Evolutionary conservation across 2,329 filamentous ascomycete genomes (phyloP).

Genomic region (Cladobotryum mycophilum): DNA sequence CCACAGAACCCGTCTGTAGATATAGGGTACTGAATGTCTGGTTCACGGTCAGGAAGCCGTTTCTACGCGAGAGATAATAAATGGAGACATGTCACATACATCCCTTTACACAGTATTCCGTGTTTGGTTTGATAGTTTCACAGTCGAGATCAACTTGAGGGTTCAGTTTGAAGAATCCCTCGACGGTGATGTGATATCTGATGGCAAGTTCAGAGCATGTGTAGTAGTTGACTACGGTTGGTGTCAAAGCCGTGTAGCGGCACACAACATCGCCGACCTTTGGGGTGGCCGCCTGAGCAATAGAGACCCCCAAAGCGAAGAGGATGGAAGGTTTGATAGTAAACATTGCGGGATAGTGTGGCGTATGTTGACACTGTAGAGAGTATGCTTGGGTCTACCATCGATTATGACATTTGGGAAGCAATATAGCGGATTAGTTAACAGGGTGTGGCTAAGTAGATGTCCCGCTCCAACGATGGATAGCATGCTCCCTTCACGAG

Average conservation of each 20-base stretch:
- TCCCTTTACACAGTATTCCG: slow-evolving; percentile 23
- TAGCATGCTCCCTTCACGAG: no score
- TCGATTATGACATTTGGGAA: no score
- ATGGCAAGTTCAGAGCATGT: slow-evolving; percentile 19
- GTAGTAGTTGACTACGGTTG: slow-evolving; percentile 20
- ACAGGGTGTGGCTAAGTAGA: no score
- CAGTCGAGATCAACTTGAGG: slow-evolving; percentile 22
- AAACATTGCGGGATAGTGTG: no score
- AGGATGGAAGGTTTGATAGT: no score
- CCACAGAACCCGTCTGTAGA: slow-evolving; percentile 25
- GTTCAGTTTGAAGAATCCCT: slow-evolving; percentile 23
- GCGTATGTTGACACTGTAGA: no score
- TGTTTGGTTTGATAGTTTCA: slow-evolving; percentile 21
- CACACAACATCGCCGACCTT: slow-evolving; percentile 18
- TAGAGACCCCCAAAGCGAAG: no score
- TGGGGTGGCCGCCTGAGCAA: not conserved
- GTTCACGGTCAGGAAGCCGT: not conserved
- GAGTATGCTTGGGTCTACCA: no score
- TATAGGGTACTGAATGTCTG: slow-evolving; percentile 21
- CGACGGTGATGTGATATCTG: slow-evolving; percentile 16
- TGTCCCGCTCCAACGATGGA: no score
- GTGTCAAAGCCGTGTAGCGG: slow-evolving; percentile 12
- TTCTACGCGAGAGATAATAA: no score
- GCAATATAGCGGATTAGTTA: no score
- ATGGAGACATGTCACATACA: slow-evolving; percentile 18